Base-by-base conservation (phyloP, 106 monocot species). In the Dioscorea alata region DNA sequence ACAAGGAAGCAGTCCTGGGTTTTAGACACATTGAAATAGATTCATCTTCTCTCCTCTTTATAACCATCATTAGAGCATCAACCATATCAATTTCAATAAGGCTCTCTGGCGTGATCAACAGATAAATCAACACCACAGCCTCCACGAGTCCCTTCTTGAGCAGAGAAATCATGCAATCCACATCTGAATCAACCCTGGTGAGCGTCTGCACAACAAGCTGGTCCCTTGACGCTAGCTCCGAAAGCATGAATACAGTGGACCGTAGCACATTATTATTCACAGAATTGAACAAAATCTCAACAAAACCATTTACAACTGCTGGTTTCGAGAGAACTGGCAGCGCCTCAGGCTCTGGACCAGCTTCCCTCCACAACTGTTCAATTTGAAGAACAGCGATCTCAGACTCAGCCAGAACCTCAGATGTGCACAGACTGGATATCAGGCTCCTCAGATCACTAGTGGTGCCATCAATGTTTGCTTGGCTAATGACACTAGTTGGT, bases 141-240 rank as follows among this genome's bases (percentile, higher is more conserved):
- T 86, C 82, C 14, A 61, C 49, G 59, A 86, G 49, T n/a, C 86
- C 86, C 35, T 86, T 86, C 78, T 82, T 86, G 73, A 86, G 82
- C 23, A 86, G 65, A 18, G 82, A 75, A 23, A 73, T 82, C 69
- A 86, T 66, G 69, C 81, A 86, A 16, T 81, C 78, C 20, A 86
- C 75, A 70, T 86, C 86, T 17, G 86, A 86, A 63, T 86, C 82
- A 59, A 76, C 82, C 58, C 81, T 73, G 1, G 72, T 82, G 33
- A 86, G 75, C 16, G 86, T 79, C 56, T 86, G 78, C 32, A 75
- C 57, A 21, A 86, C 86, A 25, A 35, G 25, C 25, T 65, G 61
- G 31, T 86, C 86, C 58, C 49, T 81, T 6, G 73, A 75, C 9
- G 56, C 78, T 4, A 86, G 65, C 69, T 86, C 86, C 5, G 75